Conservation (phyloP, 306 rosid genomes). For the Luffa aegyptiaca region DNA sequence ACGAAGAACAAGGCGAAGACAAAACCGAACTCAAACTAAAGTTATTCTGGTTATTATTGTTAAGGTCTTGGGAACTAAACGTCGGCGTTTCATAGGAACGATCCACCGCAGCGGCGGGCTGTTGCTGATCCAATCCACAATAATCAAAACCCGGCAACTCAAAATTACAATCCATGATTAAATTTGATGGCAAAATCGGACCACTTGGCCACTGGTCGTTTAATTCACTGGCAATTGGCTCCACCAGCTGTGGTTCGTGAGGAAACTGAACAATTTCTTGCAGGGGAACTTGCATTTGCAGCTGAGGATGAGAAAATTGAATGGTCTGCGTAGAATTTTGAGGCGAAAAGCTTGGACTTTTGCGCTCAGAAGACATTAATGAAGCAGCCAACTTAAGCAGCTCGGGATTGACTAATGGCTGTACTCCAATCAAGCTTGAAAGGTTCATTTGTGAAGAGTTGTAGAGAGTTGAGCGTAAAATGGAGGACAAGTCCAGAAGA, state of each 20-base stretch:
- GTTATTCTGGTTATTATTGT: conserved; percentile 9
- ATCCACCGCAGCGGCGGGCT: conserved; percentile 14
- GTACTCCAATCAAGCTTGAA: conserved; percentile 33
- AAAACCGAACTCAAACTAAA: conserved; percentile 44
- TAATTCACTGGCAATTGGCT: conserved; percentile 18
- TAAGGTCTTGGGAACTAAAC: conserved; percentile 25
- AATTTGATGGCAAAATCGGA: conserved; percentile 15
- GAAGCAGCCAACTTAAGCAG: conserved; percentile 68
- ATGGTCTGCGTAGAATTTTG: conserved; percentile 14
- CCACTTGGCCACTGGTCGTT: conserved; percentile 29
- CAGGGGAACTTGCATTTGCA: conserved; percentile 20
- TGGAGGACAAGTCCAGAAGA: conserved; percentile 59
- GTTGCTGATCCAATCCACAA: conserved; percentile 15
- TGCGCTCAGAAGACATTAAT: conserved; percentile 32
- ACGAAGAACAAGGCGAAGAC: conserved; percentile 54
- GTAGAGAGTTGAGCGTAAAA: conserved; percentile 44
- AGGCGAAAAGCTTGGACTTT: conserved; percentile 10
- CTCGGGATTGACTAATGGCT: conserved; percentile 45
- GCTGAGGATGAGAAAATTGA: conserved; percentile 21
- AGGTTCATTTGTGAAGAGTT: conserved; percentile 44
- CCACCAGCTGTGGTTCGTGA: conserved; percentile 20
- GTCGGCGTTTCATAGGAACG: conserved; percentile 31
- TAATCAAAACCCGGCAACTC: conserved; percentile 21
- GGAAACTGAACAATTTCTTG: conserved; percentile 28
- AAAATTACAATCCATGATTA: conserved; percentile 14